Base-by-base conservation (phyloP, 83 land plant genomes). In the Diphasiastrum complanatum region DNA sequence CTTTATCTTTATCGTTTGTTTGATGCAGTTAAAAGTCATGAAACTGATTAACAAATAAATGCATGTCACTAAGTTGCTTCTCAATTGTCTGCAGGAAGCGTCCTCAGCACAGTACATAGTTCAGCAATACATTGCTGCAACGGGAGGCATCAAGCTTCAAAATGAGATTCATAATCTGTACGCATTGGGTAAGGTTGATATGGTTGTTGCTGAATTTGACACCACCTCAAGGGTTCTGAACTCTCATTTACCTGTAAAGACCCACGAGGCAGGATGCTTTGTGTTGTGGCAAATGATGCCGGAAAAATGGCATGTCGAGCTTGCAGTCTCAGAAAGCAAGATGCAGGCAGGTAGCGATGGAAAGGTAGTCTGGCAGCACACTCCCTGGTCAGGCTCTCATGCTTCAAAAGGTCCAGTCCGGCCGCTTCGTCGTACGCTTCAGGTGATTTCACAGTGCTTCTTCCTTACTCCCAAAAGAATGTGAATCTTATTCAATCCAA, bases 101-200 rank as follows among this genome's bases (percentile, higher is more conserved):
- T 86, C 87, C 11, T 77, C 84, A 10, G 91, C 91, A 0, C 85
- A 85, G 57, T 85, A 85, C 70, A 85, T 85, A 0, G 70, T 85
- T 32, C 83, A 79, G 37, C 91, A 86, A 61, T 86, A 86, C 68
- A 41, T 80, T 11, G 87, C 87, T 4, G 91, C 91, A 14, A 83
- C 80, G 16, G 87, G 91, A 47, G 91, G 87, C 18, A 69, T 51
- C 23, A 43, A 75, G 50, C 76, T 78, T 6, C 33, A 79, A 25
- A 70, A 43, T 33, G 68, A 84, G 25, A 73, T 86, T 29, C 22
- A 61, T 20, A 86, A 83, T 71, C 69, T 74, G 75, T 86, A 81
- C 51, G 82, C 73, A 4, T 68, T 70, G 2, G 87, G 91, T 31
- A 68, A 77, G 47, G 79, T 80, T 36, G 80, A 66, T 65, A 72